Base-by-base conservation (phyloP, 2,329 filamentous ascomycete genomes). In the Beauveria asiatica region DNA sequence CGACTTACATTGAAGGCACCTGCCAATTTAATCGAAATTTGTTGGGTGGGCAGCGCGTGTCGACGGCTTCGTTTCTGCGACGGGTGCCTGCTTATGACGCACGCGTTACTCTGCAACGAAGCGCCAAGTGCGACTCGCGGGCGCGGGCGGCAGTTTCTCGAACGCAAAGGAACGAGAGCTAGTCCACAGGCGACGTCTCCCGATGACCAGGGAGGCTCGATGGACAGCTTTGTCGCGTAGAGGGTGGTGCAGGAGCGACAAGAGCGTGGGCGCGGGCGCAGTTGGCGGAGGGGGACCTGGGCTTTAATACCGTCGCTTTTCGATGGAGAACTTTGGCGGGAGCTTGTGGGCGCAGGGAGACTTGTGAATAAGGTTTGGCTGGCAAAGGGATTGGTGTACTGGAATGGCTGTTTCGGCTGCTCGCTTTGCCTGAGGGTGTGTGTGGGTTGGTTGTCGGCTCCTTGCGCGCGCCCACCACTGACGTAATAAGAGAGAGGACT, bases 1-100 rank as follows among this genome's bases (percentile, higher is more conserved):
- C 30, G 49, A 60, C 58, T 55, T 60, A 60, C 58, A 60, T 60
- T 60, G 58, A 60, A 60, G 51, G 58, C 51, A 21, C 51, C 58
- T 60, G 50, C 58, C 50, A 50, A 42, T 42, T 17, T 16, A 13
- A 16, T 23, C 42, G 6, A 23, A 6, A 37, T 39, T 44, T 44
- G 23, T 46, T 11, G 17, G 46, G 4, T n/a, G 46, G 46, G 6
- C 19, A 23, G 37, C 46, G 46, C 37, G 27, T 23, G 23, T 41
- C 33, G 37, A 58, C 33, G 17, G 54, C 17, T 46, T 30, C 48
- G 57, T 37, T 39, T 25, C 17, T 27, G 49, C 13, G 27, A 46
- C 57, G 49, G 57, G 49, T 49, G 6, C 46, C 33, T 50, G 55
- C 46, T 1, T 41, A 21, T 50, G 13, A 13, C 21, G 23, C 21